Evolutionary conservation across 2,329 filamentous ascomycete genomes (phyloP).

Genomic region (Clathrospora elynae): DNA sequence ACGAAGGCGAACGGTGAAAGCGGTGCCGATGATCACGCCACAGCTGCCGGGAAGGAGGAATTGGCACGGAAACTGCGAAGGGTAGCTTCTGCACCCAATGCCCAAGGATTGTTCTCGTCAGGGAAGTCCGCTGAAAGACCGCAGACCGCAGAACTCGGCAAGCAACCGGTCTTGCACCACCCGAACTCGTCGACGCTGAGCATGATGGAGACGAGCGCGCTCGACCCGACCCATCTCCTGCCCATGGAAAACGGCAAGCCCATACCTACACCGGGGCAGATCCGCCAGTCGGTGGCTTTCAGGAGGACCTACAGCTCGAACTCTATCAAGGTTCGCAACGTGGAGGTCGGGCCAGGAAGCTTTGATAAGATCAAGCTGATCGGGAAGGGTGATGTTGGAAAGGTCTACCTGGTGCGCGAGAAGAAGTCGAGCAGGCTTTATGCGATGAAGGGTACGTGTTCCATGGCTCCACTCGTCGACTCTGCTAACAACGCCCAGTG

Average conservation of each 20-base stretch:
- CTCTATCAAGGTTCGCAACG: conserved; percentile 96
- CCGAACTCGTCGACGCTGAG: conserved; percentile 59
- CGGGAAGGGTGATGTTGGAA: conserved; percentile 97
- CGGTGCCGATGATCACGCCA: conserved; percentile 67
- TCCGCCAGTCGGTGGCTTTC: conserved; percentile 73
- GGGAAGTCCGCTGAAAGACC: conserved; percentile 63
- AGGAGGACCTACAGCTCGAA: conserved; percentile 97
- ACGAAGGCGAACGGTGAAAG: conserved; percentile 70
- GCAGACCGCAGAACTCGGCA: conserved; percentile 82
- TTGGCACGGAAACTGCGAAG: conserved; percentile 88
- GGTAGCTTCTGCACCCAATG: conserved; percentile 95
- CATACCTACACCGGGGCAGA: conserved; percentile 68
- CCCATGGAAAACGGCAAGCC: conserved; percentile 54
- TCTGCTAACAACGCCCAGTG: conserved; percentile 62
- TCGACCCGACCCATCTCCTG: conserved; percentile 35
- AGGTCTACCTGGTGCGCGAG: conserved; percentile 95
- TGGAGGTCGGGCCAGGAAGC: conserved; percentile 91
- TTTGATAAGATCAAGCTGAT: conserved; percentile 99
- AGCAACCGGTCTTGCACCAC: conserved; percentile 72
- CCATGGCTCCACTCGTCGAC: not conserved
- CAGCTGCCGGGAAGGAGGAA: conserved; percentile 87
- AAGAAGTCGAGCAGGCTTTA: conserved; percentile 96
- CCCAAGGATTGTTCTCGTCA: conserved; percentile 81
- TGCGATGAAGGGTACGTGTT: conserved; percentile 87
- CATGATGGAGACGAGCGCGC: conserved; percentile 56